Evolutionary conservation across 805 yeast species (phyloP).

Genomic region (Grigorovia transvaalensis): DNA sequence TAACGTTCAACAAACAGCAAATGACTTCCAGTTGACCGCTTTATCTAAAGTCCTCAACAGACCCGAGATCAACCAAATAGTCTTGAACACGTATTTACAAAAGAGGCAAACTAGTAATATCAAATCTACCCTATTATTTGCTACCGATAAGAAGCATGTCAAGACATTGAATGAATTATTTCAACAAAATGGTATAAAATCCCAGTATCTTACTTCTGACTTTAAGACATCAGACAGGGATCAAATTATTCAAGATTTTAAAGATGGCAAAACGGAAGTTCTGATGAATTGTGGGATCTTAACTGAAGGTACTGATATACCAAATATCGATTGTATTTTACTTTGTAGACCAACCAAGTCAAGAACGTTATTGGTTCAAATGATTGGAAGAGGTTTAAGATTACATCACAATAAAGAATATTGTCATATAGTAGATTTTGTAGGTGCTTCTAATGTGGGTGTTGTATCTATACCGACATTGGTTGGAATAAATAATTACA

Average conservation of each 20-base stretch:
- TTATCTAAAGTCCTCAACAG: constrained; percentile 49
- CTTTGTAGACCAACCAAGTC: constrained; percentile 78
- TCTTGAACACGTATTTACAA: constrained; percentile 43
- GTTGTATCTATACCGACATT: constrained; percentile 47
- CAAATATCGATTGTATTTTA: constrained; percentile 71
- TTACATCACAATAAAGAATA: constrained; percentile 46
- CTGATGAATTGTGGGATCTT: constrained; percentile 81
- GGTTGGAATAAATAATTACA: constrained; percentile 25
- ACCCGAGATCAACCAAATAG: constrained; percentile 42
- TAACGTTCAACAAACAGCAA: constrained; percentile 30
- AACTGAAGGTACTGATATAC: constrained; percentile 93
- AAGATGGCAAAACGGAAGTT: constrained; percentile 53
- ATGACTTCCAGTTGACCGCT: constrained; percentile 47
- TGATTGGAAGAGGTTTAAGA: constrained; percentile 86
- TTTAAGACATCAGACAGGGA: constrained; percentile 47
- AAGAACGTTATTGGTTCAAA: constrained; percentile 59
- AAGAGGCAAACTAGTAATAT: constrained; percentile 29
- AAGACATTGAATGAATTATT: constrained; percentile 42
- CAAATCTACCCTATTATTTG: constrained; percentile 64
- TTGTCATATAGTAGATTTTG: constrained; percentile 73
- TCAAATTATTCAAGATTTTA: constrained; percentile 46
- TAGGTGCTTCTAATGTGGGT: constrained; percentile 47
- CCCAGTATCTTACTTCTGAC: constrained; percentile 60
- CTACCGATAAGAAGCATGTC: constrained; percentile 66
- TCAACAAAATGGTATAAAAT: constrained; percentile 48